These are phyloP conservation scores for Phascolomyces articulosus DNA, from an alignment of 371 early-diverging fungal species.

Conservation along the genomic window DNA sequence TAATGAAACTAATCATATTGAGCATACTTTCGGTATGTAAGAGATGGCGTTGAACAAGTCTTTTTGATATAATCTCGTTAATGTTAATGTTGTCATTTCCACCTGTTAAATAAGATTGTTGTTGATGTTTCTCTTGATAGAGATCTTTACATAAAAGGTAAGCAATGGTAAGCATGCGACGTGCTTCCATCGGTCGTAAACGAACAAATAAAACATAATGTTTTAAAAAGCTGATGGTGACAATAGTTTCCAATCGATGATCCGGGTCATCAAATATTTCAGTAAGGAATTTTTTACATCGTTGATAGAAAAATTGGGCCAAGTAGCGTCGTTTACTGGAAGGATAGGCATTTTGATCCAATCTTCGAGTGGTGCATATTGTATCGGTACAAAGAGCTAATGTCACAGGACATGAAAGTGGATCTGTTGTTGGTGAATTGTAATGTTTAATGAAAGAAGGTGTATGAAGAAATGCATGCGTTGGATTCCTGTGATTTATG, in stretches of 20 bases:
- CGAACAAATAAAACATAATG: conserved; percentile 1
- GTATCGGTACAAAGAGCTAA: conserved; percentile 15
- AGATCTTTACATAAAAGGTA: conserved; percentile 2
- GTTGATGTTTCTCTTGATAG: neutral
- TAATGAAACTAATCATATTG: neutral
- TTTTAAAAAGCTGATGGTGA: conserved; percentile 3
- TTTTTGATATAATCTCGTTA: too few species aligned
- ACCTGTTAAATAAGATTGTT: neutral
- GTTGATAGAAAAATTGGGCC: conserved; percentile 19
- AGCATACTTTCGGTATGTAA: neutral
- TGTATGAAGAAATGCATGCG: conserved; percentile 6
- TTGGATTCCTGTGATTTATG: neutral
- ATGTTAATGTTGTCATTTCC: too few species aligned
- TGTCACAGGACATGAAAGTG: conserved; percentile 11
- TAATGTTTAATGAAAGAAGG: conserved; percentile 12
- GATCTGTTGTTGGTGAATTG: neutral
- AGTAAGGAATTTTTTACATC: conserved; percentile 1
- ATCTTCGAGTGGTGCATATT: conserved; percentile 1
- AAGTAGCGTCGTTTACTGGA: conserved; percentile 12
- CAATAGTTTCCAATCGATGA: conserved; percentile 19
- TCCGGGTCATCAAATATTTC: conserved; percentile 27
- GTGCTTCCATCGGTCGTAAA: conserved; percentile 3
- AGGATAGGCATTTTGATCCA: neutral
- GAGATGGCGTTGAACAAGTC: neutral
- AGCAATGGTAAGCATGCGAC: conserved; percentile 3